Percentiles rank a stretch among this genome's conserved stretches.
Evolutionary conservation across 202 grass and related monocot species (phyloP).

Genomic region (Zoysia matrella): DNA sequence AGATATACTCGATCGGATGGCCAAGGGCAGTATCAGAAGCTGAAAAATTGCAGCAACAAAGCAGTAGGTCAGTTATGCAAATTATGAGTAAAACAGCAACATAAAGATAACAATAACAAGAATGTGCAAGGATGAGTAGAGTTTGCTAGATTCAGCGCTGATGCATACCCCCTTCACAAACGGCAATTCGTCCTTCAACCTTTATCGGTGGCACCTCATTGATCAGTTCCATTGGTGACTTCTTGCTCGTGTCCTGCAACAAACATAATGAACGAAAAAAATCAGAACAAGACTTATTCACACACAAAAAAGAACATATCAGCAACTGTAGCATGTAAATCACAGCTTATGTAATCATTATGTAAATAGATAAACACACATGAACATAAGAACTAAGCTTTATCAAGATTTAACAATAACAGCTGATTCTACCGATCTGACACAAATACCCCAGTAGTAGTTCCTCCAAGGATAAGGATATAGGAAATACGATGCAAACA

Average conservation of each 20-base stretch:
- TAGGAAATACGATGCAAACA: not conserved
- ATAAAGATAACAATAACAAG: not conserved
- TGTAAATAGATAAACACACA: conserved; percentile 1
- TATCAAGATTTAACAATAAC: conserved; percentile 14
- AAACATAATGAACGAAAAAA: conserved; percentile 18
- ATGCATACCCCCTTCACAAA: conserved; percentile 88
- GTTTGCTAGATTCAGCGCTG: conserved; percentile 5
- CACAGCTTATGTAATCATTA: not conserved
- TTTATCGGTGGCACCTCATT: conserved; percentile 82
- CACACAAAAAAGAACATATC: not conserved
- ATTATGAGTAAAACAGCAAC: not conserved
- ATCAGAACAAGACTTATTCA: not conserved
- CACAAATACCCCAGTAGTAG: conserved; percentile 8
- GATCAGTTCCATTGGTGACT: conserved; percentile 98
- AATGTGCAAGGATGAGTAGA: conserved; percentile 13
- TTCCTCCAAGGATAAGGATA: not conserved
- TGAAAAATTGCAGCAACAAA: conserved; percentile 45
- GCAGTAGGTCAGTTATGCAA: conserved; percentile 36
- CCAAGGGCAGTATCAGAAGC: conserved; percentile 68
- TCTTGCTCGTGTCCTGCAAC: conserved; percentile 86
- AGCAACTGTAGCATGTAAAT: conserved; percentile 5
- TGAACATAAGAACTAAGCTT: conserved; percentile 1
- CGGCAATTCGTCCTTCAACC: conserved; percentile 78
- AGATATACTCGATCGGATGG: conserved; percentile 96
- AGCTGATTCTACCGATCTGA: conserved; percentile 6